Evolutionary conservation across 2,329 filamentous ascomycete genomes (phyloP).

Genomic region (Aureobasidium sp.): DNA sequence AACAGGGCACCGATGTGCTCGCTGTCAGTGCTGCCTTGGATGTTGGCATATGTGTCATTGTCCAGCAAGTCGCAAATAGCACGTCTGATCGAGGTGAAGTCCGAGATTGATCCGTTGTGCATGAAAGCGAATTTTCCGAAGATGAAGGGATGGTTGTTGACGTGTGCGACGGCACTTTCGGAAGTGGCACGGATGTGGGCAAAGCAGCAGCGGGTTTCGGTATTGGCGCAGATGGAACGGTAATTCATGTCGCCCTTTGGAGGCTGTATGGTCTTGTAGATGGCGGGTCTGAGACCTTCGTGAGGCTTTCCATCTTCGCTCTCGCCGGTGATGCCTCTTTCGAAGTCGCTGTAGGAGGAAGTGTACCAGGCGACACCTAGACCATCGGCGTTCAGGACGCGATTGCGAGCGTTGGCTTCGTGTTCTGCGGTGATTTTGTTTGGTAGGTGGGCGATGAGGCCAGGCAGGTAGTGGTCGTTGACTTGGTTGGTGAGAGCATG

Average conservation of each 20-base stretch:
- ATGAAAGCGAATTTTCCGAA: constrained; percentile 47
- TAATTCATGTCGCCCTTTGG: constrained; percentile 47
- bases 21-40: constrained; percentile 44
- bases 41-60: constrained; percentile 39
- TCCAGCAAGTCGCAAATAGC: constrained; percentile 37
- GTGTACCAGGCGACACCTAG: constrained; percentile 49
- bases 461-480: constrained; percentile 45
- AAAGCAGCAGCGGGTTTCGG: constrained; percentile 40
- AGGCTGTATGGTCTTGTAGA: constrained; percentile 45
- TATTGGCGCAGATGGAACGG: constrained; percentile 43
- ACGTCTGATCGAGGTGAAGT: constrained; percentile 39
- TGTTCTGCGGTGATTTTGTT: constrained; percentile 31
- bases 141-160: constrained; percentile 48
- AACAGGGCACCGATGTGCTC: constrained; percentile 44
- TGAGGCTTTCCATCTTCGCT: constrained; percentile 21
- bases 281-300: constrained; percentile 34
- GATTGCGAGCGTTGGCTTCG: constrained; percentile 41
- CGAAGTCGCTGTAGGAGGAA: constrained; percentile 32
- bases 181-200: constrained; percentile 46
- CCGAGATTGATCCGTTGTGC: constrained; percentile 46
- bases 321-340: constrained; percentile 21
- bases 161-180: constrained; percentile 38
- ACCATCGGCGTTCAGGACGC: constrained; percentile 47
- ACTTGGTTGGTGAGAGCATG: constrained; percentile 39
- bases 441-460: constrained; percentile 37